Evolutionary conservation across 2,329 filamentous ascomycete genomes (phyloP).

Genomic region (Sphaerulina vaccinii): DNA sequence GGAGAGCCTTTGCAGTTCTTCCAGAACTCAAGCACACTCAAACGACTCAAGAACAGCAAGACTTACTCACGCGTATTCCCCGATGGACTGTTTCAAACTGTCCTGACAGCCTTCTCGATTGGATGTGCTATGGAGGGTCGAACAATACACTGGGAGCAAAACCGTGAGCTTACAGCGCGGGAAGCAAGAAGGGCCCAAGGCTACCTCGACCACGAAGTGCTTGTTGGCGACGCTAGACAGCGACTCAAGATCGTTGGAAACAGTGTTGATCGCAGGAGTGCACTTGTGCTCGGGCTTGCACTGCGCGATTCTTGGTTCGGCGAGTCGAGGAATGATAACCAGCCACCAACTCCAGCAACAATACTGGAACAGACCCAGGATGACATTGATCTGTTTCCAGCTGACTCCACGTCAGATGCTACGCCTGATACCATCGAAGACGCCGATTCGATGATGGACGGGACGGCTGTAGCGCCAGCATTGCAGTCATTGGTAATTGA

Average conservation of each 20-base stretch:
- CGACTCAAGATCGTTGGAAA: slow-evolving; percentile 73
- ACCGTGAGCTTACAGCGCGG: slow-evolving; percentile 61
- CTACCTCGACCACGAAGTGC: slow-evolving; percentile 66
- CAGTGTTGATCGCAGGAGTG: slow-evolving; percentile 68
- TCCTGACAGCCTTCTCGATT: slow-evolving; percentile 56
- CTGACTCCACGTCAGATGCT: not conserved
- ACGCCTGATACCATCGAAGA: no score
- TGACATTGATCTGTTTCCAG: not conserved
- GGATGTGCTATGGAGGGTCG: slow-evolving; percentile 58
- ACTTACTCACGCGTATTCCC: slow-evolving; percentile 56
- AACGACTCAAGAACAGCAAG: slow-evolving; percentile 21
- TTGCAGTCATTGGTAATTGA: not conserved
- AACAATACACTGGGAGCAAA: slow-evolving; percentile 64
- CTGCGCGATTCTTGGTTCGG: slow-evolving; percentile 61
- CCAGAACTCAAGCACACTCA: slow-evolving; percentile 15
- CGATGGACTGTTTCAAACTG: slow-evolving; percentile 57
- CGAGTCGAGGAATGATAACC: no score
- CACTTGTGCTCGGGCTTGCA: slow-evolving; percentile 65
- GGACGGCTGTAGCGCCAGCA: not conserved
- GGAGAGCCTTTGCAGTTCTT: slow-evolving; percentile 30
- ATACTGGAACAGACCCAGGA: slow-evolving; percentile 3
- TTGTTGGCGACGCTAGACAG: slow-evolving; percentile 57
- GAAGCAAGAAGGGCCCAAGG: slow-evolving; percentile 70
- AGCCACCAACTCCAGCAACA: not conserved
- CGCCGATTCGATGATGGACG: not conserved